Percentiles rank a stretch among this genome's conserved stretches.
These are phyloP conservation scores for Cronartium quercuum DNA, from an alignment of 1,284 basidiomycete genomes.

Conservation along the genomic window DNA sequence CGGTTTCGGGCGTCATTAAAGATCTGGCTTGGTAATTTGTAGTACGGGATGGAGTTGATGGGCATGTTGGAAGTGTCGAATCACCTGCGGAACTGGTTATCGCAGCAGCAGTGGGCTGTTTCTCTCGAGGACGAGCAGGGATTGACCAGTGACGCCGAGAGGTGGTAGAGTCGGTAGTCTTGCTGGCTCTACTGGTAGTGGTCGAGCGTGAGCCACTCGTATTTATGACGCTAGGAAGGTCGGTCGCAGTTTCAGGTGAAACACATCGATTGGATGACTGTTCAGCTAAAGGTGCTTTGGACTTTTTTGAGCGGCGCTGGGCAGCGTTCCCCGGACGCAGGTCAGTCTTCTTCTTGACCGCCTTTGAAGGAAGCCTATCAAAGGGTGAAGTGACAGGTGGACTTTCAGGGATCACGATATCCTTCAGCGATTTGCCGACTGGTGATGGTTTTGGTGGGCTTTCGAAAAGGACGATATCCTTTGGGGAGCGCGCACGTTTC, in stretches of 20 bases:
- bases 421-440: background rate
- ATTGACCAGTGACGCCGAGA: slow-evolving; percentile 6
- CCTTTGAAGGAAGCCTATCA: no score
- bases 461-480: background rate
- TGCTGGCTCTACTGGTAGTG: background rate
- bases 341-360: background rate
- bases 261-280: background rate
- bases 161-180: background rate
- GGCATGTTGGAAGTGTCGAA: background rate
- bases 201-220: background rate
- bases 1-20: background rate
- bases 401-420: no score
- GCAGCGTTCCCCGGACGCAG: background rate
- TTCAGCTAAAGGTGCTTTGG: background rate
- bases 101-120: background rate
- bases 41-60: background rate
- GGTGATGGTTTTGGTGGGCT: background rate
- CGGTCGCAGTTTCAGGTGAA: background rate
- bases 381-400: no score
- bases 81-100: background rate
- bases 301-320: background rate
- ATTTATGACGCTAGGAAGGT: background rate
- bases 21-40: background rate
- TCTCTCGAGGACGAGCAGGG: background rate
- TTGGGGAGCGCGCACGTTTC: background rate